Conservation (phyloP, 2,329 filamentous ascomycete species). For the Colletotrichum australisinense region DNA sequence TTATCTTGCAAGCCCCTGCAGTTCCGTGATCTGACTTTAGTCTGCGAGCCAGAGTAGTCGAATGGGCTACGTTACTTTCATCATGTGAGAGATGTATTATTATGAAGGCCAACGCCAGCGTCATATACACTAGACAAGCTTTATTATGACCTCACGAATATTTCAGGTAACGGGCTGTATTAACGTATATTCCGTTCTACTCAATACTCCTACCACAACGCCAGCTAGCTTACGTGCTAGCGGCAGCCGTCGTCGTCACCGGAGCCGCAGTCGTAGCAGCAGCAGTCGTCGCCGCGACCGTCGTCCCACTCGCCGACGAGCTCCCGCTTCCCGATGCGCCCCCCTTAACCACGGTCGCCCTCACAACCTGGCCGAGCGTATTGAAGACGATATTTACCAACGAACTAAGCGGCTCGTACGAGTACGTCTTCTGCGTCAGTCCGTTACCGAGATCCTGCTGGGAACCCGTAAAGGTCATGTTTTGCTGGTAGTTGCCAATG, state of each 20-base stretch:
- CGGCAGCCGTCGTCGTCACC: constrained; percentile 6
- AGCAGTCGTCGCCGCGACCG: constrained; percentile 17
- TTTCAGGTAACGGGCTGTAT: not conserved
- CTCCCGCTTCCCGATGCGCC: constrained; percentile 11
- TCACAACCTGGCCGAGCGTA: constrained; percentile 64
- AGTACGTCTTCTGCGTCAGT: constrained; percentile 62
- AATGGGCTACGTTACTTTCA: too few species aligned
- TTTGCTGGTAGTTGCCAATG: constrained; percentile 67
- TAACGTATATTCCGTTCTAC: not conserved
- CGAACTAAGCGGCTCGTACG: constrained; percentile 59
- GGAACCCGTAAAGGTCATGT: constrained; percentile 65
- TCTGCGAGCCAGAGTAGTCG: not conserved
- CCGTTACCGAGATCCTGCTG: constrained; percentile 45
- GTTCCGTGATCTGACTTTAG: not conserved
- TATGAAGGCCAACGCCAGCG: not conserved
- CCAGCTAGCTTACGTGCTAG: not conserved
- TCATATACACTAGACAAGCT: not conserved
- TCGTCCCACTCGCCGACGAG: constrained; percentile 24
- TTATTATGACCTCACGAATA: not conserved
- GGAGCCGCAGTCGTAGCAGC: constrained; percentile 9
- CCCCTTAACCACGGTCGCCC: constrained; percentile 52
- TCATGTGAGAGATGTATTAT: too few species aligned
- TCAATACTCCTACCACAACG: not conserved
- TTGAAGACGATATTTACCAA: constrained; percentile 68
- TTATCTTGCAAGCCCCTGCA: too few species aligned